These are phyloP conservation scores for Barnettozyma hawaiiensis DNA, from an alignment of 1,139 yeast species.

Conservation along the genomic window DNA sequence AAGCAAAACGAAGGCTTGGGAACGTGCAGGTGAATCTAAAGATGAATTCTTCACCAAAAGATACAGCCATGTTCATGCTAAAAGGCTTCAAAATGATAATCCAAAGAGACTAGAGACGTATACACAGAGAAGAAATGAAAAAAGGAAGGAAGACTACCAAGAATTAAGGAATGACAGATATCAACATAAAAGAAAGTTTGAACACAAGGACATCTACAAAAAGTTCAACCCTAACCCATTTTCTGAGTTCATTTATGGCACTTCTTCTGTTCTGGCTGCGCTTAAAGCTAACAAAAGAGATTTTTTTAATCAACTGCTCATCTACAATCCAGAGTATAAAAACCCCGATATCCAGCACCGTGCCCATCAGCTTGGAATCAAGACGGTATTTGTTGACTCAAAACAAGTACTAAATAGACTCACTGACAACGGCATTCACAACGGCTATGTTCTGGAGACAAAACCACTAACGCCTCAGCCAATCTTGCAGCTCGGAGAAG, in stretches of 20 bases:
- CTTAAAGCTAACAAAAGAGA: constrained; percentile 50
- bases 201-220: constrained; percentile 16
- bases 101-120: constrained; percentile 12
- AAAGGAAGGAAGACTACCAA: constrained; percentile 8
- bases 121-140: constrained; percentile 16
- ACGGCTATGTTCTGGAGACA: constrained; percentile 71
- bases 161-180: constrained; percentile 12
- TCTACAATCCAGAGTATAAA: constrained; percentile 38
- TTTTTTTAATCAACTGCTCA: constrained; percentile 45
- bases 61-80: constrained; percentile 56
- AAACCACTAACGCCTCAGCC: constrained; percentile 47
- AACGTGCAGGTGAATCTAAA: constrained; percentile 45
- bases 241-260: constrained; percentile 70
- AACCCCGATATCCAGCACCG: constrained; percentile 37
- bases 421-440: constrained; percentile 71
- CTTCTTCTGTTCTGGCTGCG: constrained; percentile 70
- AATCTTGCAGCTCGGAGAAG: constrained; percentile 34
- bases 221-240: constrained; percentile 35
- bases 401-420: constrained; percentile 56
- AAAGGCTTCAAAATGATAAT: constrained; percentile 29
- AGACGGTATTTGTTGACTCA: constrained; percentile 38
- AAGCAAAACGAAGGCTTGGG: constrained; percentile 50
- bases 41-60: constrained; percentile 49
- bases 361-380: constrained; percentile 43
- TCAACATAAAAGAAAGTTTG: constrained; percentile 16